Evolutionary conservation across 2,329 filamentous ascomycete species (phyloP).

Genomic region (Aspergillus sp.): DNA sequence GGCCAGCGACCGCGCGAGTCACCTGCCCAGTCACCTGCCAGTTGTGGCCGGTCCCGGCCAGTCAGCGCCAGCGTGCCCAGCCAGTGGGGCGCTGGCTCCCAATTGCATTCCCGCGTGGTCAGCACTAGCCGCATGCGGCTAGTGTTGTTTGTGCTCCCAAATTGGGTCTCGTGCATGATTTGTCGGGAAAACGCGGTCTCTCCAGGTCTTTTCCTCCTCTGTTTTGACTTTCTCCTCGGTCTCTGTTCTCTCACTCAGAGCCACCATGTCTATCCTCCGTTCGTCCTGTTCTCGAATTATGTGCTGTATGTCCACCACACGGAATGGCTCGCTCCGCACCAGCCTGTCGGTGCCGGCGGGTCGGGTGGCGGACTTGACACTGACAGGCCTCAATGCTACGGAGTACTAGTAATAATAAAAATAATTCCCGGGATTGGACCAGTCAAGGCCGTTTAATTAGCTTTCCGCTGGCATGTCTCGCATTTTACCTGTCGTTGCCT

Average conservation of each 20-base stretch:
- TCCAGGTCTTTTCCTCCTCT: too few species aligned
- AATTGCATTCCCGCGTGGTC: too few species aligned
- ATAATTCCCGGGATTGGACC: background rate
- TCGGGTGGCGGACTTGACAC: conserved; percentile 5
- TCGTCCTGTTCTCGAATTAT: too few species aligned
- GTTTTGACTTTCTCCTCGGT: background rate
- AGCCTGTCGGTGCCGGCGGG: conserved; percentile 5
- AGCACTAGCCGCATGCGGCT: background rate
- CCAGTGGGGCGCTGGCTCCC: too few species aligned
- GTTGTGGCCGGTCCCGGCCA: background rate
- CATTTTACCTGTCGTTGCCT: background rate
- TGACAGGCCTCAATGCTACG: background rate
- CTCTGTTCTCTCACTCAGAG: background rate
- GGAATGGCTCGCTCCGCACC: conserved; percentile 2
- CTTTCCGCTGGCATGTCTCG: background rate
- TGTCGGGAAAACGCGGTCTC: background rate
- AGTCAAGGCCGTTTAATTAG: background rate
- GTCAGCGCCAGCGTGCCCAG: background rate
- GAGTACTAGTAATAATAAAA: too few species aligned
- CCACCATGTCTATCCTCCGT: too few species aligned
- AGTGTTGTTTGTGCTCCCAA: background rate
- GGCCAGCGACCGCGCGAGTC: too few species aligned
- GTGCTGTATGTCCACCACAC: background rate
- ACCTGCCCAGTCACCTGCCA: too few species aligned
- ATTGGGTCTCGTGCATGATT: background rate